phyloP scores from a whole-genome alignment of 2,329 filamentous ascomycete species.

The Trichoderma sp. region DNA sequence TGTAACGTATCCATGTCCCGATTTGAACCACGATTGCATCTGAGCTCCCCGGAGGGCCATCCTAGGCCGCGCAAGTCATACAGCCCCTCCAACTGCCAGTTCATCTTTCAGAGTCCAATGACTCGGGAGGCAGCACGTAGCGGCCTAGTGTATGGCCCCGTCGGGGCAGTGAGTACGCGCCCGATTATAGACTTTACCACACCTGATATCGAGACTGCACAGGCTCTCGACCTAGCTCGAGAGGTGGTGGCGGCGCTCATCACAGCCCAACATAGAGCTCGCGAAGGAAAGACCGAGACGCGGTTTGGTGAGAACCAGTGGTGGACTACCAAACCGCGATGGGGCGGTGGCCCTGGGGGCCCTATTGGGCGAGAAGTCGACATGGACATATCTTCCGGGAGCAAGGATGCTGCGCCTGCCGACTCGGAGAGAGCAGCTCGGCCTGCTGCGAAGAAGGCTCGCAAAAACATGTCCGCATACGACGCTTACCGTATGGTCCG shows the following conservation, averaged over 20 bases:
- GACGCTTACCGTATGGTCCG: constrained; percentile 66
- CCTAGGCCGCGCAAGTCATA: constrained; percentile 51
- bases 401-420: constrained; percentile 47
- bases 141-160: constrained; percentile 63
- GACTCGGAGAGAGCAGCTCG: constrained; percentile 34
- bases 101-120: constrained; percentile 61
- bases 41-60: constrained; percentile 46
- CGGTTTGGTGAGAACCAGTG: constrained; percentile 61
- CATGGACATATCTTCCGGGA: constrained; percentile 47
- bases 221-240: constrained; percentile 62
- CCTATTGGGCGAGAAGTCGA: constrained; percentile 65
- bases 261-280: constrained; percentile 64
- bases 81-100: constrained; percentile 60
- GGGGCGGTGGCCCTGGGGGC: constrained; percentile 65
- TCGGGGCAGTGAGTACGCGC: constrained; percentile 62
- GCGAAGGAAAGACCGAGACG: constrained; percentile 58
- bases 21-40: constrained; percentile 60
- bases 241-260: constrained; percentile 63
- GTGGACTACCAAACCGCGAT: constrained; percentile 63
- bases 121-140: constrained; percentile 63
- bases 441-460: constrained; percentile 50
- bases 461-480: constrained; percentile 61
- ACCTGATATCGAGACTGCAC: constrained; percentile 54
- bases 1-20: constrained; percentile 62
- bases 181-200: constrained; percentile 55